Base-by-base conservation (phyloP, 768 basidiomycete genomes). In the Tylopilus felleus region DNA sequence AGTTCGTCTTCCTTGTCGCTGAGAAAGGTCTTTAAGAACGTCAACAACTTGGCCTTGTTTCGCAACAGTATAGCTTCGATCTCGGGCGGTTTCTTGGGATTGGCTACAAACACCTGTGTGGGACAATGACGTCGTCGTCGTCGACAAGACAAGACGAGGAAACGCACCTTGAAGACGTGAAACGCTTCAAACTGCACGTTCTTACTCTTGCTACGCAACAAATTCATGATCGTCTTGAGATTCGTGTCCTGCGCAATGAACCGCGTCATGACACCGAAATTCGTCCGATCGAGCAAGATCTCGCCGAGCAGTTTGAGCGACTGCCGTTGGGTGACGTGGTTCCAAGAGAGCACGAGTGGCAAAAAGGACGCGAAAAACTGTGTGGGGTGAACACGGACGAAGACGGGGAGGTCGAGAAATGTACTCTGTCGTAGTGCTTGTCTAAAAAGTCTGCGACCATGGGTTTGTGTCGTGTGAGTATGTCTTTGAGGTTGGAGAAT, bases 171-270 rank as follows among this genome's bases (percentile, higher is more conserved):
- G 83, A 99, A 99, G 36, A 98, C 97, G 65, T 98, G 97, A 75
- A 98, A 99, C 3, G 97, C 96, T 70, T 98, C 97, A 51, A 98
- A 99, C 71, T 99, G 97, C 42, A 99, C 98, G 72, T 99, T 99
- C 80, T 92, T 90, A 80, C 95, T 98, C 81, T 95, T 96, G 70
- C 97, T 93, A 57, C 95, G 82, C 51, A 98, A 77, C 51, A 98
- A 80, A 71, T 98, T 98, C 97, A 98, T 99, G 91, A 99, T 97
- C 87, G 94, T 92, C 86, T 98, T 98, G 59, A 99, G 80, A 70
- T 98, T 98, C 23, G 85, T 87, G 68, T 98, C 97, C 65, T 86
- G 87, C 8, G 91, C 83, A 61, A 98, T 99, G 69, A 98, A 98
- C 8, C 87, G 83, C 1, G 96, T 98, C 97, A 99, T 99, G 66